Percentiles rank a stretch among this genome's conserved stretches.
Evolutionary conservation across 2,329 filamentous ascomycete species (phyloP).

Genomic region (Ophiostoma australiae): DNA sequence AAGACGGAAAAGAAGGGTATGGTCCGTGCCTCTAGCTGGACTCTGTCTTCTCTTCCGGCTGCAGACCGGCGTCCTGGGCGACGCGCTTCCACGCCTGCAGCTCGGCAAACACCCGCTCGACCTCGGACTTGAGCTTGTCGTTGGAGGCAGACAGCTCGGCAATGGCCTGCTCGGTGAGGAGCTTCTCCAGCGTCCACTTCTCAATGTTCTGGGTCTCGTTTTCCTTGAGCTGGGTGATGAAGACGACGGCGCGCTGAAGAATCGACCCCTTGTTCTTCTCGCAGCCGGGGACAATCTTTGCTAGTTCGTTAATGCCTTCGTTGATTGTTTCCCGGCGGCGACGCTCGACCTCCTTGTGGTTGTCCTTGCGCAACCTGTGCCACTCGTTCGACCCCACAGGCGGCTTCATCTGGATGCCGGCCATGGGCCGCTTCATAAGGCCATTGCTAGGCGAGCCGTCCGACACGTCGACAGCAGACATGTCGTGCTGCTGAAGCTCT

Average conservation of each 20-base stretch:
- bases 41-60: conserved; percentile 40
- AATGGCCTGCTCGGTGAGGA: conserved; percentile 83
- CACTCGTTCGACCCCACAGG: conserved; percentile 94
- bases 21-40: conserved; percentile 21
- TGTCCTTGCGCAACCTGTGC: conserved; percentile 95
- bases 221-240: conserved; percentile 91
- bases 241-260: conserved; percentile 84
- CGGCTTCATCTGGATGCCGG: conserved; percentile 55
- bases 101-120: conserved; percentile 71
- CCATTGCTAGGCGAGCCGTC: conserved; percentile 25
- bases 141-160: conserved; percentile 81
- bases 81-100: conserved; percentile 73
- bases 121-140: conserved; percentile 78
- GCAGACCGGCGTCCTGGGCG: conserved; percentile 56
- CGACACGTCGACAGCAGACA: conserved; percentile 31
- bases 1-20: background rate
- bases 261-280: conserved; percentile 99
- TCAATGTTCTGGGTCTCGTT: conserved; percentile 92
- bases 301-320: conserved; percentile 95
- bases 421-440: conserved; percentile 24
- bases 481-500: conserved; percentile 37
- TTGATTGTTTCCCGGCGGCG: conserved; percentile 97
- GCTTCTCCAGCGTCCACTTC: conserved; percentile 88
- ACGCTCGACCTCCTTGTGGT: conserved; percentile 98
- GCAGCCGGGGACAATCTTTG: conserved; percentile 94